These are phyloP conservation scores for Verticillium alfalfae DNA, from an alignment of 2,329 filamentous ascomycete species.

Conservation along the genomic window DNA sequence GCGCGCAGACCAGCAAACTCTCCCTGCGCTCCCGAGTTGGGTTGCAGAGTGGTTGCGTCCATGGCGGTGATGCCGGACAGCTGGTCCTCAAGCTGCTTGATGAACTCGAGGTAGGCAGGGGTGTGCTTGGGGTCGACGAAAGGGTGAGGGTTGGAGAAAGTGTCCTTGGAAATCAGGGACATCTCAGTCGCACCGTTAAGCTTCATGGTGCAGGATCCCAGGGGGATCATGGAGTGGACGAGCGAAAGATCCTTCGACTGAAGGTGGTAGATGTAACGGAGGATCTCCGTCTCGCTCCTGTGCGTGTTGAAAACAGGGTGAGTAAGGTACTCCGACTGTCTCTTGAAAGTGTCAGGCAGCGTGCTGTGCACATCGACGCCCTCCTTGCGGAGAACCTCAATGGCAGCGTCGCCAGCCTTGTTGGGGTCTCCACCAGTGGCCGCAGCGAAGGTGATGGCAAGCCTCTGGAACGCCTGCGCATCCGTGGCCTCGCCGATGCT, in stretches of 20 bases:
- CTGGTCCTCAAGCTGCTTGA: conserved; percentile 68
- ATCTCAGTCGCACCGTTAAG: conserved; percentile 92
- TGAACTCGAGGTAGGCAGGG: conserved; percentile 64
- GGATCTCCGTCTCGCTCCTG: conserved; percentile 89
- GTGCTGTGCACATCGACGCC: conserved; percentile 21
- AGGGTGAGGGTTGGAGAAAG: conserved; percentile 77
- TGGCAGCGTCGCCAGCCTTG: conserved; percentile 19
- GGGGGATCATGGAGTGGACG: conserved; percentile 94
- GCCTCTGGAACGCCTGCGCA: conserved; percentile 44
- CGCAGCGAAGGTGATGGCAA: conserved; percentile 25
- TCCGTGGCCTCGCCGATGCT: conserved; percentile 66
- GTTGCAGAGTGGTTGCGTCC: conserved; percentile 82
- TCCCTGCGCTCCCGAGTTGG: conserved; percentile 93
- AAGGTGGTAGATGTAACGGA: conserved; percentile 89
- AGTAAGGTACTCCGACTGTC: conserved; percentile 72
- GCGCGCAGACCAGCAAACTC: conserved; percentile 87
- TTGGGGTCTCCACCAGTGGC: conserved; percentile 14
- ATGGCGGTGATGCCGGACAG: conserved; percentile 83
- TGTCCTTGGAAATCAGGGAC: conserved; percentile 73
- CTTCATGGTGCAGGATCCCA: conserved; percentile 98
- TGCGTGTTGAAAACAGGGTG: conserved; percentile 94
- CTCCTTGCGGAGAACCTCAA: conserved; percentile 36
- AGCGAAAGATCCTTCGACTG: conserved; percentile 92
- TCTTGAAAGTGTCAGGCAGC: conserved; percentile 56
- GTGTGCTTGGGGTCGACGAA: conserved; percentile 62